Evolutionary conservation across 257 asterid species (phyloP).

Genomic region (Solanum tacnaense): DNA sequence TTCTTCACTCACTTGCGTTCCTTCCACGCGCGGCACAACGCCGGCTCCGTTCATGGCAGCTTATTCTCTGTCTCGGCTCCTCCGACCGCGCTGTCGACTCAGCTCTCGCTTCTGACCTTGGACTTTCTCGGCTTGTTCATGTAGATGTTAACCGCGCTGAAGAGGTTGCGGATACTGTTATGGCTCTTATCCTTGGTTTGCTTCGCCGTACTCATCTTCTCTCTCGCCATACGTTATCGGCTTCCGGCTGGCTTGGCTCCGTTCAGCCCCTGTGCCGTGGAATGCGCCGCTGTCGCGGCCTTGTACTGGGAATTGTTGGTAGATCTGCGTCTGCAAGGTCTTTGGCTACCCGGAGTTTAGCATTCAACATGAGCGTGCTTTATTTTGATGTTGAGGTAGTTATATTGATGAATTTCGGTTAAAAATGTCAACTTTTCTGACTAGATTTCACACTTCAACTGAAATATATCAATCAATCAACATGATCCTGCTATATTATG

Average conservation of each 20-base stretch:
- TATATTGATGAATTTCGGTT: background rate
- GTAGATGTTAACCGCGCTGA: constrained; percentile 90
- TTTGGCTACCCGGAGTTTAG: constrained; percentile 81
- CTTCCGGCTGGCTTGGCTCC: constrained; percentile 98
- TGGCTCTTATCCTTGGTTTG: constrained; percentile 86
- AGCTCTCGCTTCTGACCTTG: constrained; percentile 77
- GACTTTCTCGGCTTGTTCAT: constrained; percentile 64
- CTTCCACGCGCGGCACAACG: constrained; percentile 99
- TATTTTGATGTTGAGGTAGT: constrained; percentile 78
- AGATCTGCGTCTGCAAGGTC: constrained; percentile 93
- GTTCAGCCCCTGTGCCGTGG: constrained; percentile 99
- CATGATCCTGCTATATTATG: constrained; percentile 84
- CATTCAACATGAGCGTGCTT: constrained; percentile 91
- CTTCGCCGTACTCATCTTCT: constrained; percentile 92
- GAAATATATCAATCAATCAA: background rate
- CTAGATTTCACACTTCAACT: background rate
- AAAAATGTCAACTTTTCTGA: background rate
- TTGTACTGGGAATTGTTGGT: constrained; percentile 91
- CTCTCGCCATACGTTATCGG: constrained; percentile 76
- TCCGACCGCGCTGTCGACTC: constrained; percentile 83
- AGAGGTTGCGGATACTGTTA: constrained; percentile 98
- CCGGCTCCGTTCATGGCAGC: constrained; percentile 90
- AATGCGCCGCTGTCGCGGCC: constrained; percentile 59
- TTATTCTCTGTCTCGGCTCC: constrained; percentile 89
- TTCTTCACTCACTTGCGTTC: constrained; percentile 87